These are phyloP conservation scores for Penicillium maclennaniae DNA, from an alignment of 495 filamentous ascomycete species.

Conservation along the genomic window DNA sequence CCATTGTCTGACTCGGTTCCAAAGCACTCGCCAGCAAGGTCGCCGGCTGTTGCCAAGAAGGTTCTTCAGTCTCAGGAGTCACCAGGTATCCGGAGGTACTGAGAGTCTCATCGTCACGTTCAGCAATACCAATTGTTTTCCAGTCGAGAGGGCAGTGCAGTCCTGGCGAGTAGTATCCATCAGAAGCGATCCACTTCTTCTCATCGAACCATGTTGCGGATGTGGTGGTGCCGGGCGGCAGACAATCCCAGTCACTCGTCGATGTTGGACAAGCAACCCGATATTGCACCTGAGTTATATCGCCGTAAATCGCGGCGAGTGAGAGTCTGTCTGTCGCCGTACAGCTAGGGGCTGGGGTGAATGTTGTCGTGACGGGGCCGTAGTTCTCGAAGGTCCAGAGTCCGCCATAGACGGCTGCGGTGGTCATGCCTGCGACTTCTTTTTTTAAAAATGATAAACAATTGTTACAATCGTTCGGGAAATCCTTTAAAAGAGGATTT, in stretches of 20 bases:
- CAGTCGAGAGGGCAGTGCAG: slow-evolving; percentile 10
- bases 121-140: slow-evolving; percentile 7
- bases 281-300: neutral
- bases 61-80: neutral
- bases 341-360: slow-evolving; percentile 9
- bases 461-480: too few species aligned
- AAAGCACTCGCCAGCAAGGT: neutral
- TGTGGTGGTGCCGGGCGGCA: neutral
- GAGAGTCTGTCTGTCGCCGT: neutral
- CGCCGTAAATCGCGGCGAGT: neutral
- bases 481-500: too few species aligned
- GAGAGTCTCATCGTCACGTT: neutral
- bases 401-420: slow-evolving; percentile 3
- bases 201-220: neutral
- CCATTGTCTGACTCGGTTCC: slow-evolving; percentile 4
- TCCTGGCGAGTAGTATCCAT: slow-evolving; percentile 9
- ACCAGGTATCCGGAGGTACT: neutral
- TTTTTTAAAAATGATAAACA: too few species aligned
- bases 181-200: neutral
- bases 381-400: slow-evolving; percentile 9
- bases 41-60: neutral
- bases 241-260: neutral
- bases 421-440: slow-evolving; percentile 1
- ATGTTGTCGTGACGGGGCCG: slow-evolving; percentile 9
- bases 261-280: neutral